Conservation (phyloP, 306 rosid genomes). For the Malus asiatica region DNA sequence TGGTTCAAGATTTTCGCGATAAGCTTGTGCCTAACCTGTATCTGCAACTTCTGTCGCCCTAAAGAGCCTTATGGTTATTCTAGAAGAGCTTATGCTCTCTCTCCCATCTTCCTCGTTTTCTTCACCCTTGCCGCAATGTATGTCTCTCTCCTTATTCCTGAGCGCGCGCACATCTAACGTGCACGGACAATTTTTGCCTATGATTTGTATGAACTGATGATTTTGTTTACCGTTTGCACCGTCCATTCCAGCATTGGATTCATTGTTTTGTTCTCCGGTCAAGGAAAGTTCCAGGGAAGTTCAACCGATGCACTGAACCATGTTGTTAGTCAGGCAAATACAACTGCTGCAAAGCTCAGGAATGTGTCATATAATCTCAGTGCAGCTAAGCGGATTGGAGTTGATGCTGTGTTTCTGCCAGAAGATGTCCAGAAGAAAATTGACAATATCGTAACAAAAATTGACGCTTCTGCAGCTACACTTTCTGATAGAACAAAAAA, state of each 20-base stretch:
- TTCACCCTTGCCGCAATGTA: conserved; percentile 43
- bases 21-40: conserved; percentile 27
- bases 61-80: conserved; percentile 16
- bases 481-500: conserved; percentile 43
- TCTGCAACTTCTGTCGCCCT: conserved; percentile 23
- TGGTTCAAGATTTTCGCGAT: conserved; percentile 51
- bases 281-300: conserved; percentile 55
- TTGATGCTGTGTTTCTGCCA: conserved; percentile 50
- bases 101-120: conserved; percentile 26
- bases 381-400: conserved; percentile 61
- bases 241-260: conserved; percentile 38
- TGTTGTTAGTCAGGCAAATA: conserved; percentile 54
- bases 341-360: conserved; percentile 35
- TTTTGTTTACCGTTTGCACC: not conserved
- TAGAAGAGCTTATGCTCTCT: conserved; percentile 18
- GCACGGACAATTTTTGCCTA: not conserved
- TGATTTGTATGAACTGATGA: not conserved
- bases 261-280: conserved; percentile 49
- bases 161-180: not conserved
- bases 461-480: conserved; percentile 41
- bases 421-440: conserved; percentile 41
- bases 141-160: not conserved
- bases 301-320: conserved; percentile 47
- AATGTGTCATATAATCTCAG: conserved; percentile 54
- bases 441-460: conserved; percentile 38